Evolutionary conservation across 306 rosid species (phyloP), one percentile per base, ranked within the genome.

Genomic region (Senna tora): DNA sequence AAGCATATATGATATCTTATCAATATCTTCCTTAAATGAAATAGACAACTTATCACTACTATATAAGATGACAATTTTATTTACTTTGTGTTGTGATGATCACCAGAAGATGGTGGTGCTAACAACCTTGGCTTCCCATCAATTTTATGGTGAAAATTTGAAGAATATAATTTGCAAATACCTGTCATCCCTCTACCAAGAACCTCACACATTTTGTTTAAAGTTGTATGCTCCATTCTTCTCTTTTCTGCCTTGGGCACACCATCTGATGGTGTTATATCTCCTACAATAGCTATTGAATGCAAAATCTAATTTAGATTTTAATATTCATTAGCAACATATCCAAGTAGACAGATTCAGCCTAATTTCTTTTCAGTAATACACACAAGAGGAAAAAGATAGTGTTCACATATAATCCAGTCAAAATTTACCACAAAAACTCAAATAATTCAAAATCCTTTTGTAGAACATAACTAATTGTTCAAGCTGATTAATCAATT

Each of bases 121-220:
- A 25, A 16, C 3, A 17, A 17, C 12, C 55, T 25, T 5, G 30
- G 30, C 30, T 25, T 25, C 30, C 30, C 30, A 25, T 25, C 30
- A 72, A 33, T 41, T 22, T 36, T 36, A 36, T 36, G 39, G 39
- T 63, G 62, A 2, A 25, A 9, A 17, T 36, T 36, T 16, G 60
- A 16, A 58, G 21, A 65, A 69, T 69, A 82, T 20, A 69, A 57
- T 52, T 66, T 62, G 45, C 59, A 74, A 51, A 73, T 80, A 93
- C 97, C 98, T 82, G 94, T 88, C 79, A 86, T 80, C 75, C 96
- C 97, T 75, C 96, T 96, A 77, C 96, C 98, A 69, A 93, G 98
- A 87, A 93, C 72, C 56, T 81, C 62, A 54, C 98, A 93, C 96
- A 93, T 93, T 84, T 90, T 84, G 13, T 87, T 69, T 55, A 93